Evolutionary conservation across 2,329 filamentous ascomycete species (phyloP), one percentile per base, ranked within the genome.

Genomic region (Exserohilum turcica): DNA sequence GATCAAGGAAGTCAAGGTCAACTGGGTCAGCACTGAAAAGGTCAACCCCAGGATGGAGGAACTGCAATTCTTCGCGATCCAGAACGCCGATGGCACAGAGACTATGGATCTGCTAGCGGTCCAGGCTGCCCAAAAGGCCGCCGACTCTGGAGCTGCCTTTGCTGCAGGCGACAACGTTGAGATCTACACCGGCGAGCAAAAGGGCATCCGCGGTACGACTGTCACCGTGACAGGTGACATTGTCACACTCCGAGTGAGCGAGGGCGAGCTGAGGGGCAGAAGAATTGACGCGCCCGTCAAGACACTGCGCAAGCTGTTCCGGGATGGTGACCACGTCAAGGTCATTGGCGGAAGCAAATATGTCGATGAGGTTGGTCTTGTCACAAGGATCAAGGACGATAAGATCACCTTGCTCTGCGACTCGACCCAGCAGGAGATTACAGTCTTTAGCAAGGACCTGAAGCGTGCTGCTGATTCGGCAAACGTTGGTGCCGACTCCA

Each of bases 361-460:
- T 74, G 86, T 90, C 49, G 94, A 97, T 65, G 94, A 99, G 77
- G 89, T 97, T 38, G 94, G 94, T 75, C 96, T 97, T 85, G 92
- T 99, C 45, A 92, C 97, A 61, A 91, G 91, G 73, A 94, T 97
- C 62, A 88, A 86, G 43, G 91, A 96, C 55, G 94, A 99, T 72
- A 87, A 90, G 33, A 92, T 99, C 52, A 97, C 94, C 1, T 80
- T 99, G 60, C 80, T 99, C 61, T 96, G 91, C 42, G 94, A 99
- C 76, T 91, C 94, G 73, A 94, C 86, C 56, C 93, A 94, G 75
- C 87, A 88, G 46, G 94, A 99, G 73, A 92, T 99, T 64, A 97
- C 92, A 0, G 94, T 99, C 29, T 99, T 99, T 72, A 97, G 93
- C 79, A 97, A 96, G 74, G 94, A 99, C 77, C 78, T 99, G 56